Base-by-base conservation (phyloP, 371 early-diverging fungal genomes). In the Chytridium lagenaria region DNA sequence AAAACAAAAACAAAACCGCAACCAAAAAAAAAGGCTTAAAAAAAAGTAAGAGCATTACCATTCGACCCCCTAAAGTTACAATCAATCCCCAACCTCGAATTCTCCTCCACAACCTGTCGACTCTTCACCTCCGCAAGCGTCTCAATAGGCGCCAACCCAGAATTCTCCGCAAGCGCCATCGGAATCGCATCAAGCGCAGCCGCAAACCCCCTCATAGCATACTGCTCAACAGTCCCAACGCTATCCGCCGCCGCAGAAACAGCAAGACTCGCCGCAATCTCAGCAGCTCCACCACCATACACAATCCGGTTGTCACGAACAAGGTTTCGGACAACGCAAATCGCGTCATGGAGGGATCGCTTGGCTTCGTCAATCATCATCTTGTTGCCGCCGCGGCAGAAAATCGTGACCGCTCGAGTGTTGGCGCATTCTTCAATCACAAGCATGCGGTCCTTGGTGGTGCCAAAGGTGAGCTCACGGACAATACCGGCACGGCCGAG, bases 341-440 rank as follows among this genome's bases (percentile, higher is more conserved):
- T 94, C 44, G 99, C 99, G 85, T 99, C 99, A 80, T 97, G 97
- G 49, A 99, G 89, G 67, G 96, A 95, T 68, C 99, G 92, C 88
- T 99, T 98, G 77, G 99, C 99, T 84, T 99, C 99, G 82, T 99
- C 99, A 76, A 99, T 97, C 69, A 99, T 97, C 97, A 98, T 98
- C 83, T 99, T 95, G 89, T 97, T 99, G 72, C 98, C 98, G 76
- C 99, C 99, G 73, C 99, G 92, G 36, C 99, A 94, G 82, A 99
- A 94, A 44, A 99, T 91, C 22, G 99, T 99, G 49, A 99, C 99
- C 31, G 99, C 97, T 73, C 96, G 93, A 40, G 94, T 90, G 86
- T 97, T 97, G 81, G 98, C 97, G 80, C 98, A 98, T 78, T 97
- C 95, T 80, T 99, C 98, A 83, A 99, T 97, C 16, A 98, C 93